Base-by-base conservation (phyloP, 2,329 filamentous ascomycete genomes). In the Myrmaecium sp. region DNA sequence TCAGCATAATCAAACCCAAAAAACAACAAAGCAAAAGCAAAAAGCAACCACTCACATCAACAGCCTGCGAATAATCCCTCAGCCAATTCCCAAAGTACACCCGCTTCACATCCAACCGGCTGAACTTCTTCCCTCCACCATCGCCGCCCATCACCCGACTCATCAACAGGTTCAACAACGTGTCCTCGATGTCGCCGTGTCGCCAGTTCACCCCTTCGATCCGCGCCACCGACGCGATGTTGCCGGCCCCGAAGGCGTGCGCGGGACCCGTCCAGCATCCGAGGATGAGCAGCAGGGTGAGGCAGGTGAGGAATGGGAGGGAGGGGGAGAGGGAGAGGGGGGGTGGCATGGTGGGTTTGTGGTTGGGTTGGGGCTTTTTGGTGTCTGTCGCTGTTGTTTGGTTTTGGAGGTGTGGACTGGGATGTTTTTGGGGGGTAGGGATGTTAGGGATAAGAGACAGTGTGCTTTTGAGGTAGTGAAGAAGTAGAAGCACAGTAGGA, bases 71-170 rank as follows among this genome's bases (percentile, higher is more conserved):
- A 55, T 94, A 94, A 54, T 94, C 84, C 30, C 71, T 70, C 17
- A 93, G 69, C 84, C 84, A 93, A 60, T 93, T 94, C 36, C 84
- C 84, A 58, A 94, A 94, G 60, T 94, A 94, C 36, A 91, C 79
- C 33, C 83, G 71, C 36, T 84, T 79, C 35, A 93, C 78, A 46
- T 74, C 77, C 44, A 92, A 69, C 58, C 89, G 89, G 60, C 68
- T 71, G 55, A 92, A 93, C 45, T 84, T 91, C 60, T 84, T 83
- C 39, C 68, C 68, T 14, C 21, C 17, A 19, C 21, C 21, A 14
- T 23, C 20, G 6, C 22, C 17, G 35, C 69, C 70, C 19, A 65
- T 62, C 21, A 64, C 62, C 33, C 65, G 62, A 22, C 72, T 69
- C 47, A 76, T 68, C 24, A 73, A 55, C 15, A 93, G 61, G 33